Evolutionary conservation across 345 rosid species (phyloP), one percentile per base, ranked within the genome.

Genomic region (Mangifera indica): DNA sequence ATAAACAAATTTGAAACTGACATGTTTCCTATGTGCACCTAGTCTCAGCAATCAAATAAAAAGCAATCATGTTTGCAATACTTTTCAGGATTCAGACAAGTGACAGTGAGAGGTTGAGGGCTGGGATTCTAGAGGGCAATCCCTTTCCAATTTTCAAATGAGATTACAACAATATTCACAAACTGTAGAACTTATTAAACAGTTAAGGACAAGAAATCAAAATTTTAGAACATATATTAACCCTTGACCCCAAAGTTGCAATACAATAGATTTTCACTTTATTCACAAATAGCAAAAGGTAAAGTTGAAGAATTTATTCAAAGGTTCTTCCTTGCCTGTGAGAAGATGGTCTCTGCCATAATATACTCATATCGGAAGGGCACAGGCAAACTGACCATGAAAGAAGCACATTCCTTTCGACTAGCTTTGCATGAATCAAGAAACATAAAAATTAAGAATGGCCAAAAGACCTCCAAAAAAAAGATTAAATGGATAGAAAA

Each of bases 341-440:
- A 93, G 81, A 95, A 95, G 67, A 95, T 79, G 32, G 97, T 91
- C 89, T 95, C 99, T 45, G 99, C 98, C 99, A 95, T 91, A 58
- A 95, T 87, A 85, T 91, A 92, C 86, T 95, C 99, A 0, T 95
- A 95, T 66, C 99, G 89, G 72, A 93, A 95, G 67, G 98, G 91
- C 53, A 95, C 99, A 52, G 99, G 96, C 80, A 95, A 86, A 80
- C 88, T 84, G 72, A 88, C 99, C 97, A 95, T 89, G 85, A 76
- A 92, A 49, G 93, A 88, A 55, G 96, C 96, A 72, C 99, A 95
- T 87, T 95, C 99, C 93, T 92, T 95, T 84, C 99, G 99, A 87
- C 99, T 95, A 86, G 87, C 76, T 89, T 92, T 89, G 90, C 93
- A 84, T 72, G 81, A 91, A 87, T 62, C 83, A 86, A 85, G 78